Evolutionary conservation across 805 yeast genomes (phyloP).

Genomic region (Cyberlindnera veronae): DNA sequence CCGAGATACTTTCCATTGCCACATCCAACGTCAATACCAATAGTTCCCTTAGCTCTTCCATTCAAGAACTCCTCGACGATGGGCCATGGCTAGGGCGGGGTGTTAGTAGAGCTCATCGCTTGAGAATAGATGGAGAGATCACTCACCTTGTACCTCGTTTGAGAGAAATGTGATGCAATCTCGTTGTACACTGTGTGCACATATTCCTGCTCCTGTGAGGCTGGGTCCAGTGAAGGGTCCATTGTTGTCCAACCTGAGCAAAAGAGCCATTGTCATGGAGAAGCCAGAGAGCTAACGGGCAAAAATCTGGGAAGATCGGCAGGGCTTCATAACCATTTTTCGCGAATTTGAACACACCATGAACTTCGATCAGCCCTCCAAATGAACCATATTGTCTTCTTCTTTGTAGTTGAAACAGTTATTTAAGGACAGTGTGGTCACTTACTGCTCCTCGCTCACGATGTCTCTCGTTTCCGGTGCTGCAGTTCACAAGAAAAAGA

Average conservation of each 20-base stretch:
- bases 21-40: conserved; percentile 94
- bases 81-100: conserved; percentile 73
- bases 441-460: too few species aligned
- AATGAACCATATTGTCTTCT: neutral
- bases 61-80: conserved; percentile 72
- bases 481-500: conserved; percentile 49
- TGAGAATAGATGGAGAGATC: neutral
- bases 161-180: conserved; percentile 90
- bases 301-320: neutral
- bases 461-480: conserved; percentile 44
- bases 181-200: conserved; percentile 94
- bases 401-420: neutral
- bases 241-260: conserved; percentile 8
- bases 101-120: conserved; percentile 1
- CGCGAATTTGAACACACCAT: neutral
- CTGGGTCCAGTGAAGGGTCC: conserved; percentile 39
- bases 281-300: neutral
- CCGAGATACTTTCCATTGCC: conserved; percentile 93
- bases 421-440: neutral
- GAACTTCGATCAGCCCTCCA: neutral
- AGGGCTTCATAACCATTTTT: neutral
- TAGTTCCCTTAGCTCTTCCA: conserved; percentile 44
- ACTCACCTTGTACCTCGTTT: conserved; percentile 70
- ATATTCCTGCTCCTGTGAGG: conserved; percentile 61
- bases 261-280: neutral